Evolutionary conservation across 1,139 yeast genomes (phyloP).

Genomic region (Blastobotrys elegans): DNA sequence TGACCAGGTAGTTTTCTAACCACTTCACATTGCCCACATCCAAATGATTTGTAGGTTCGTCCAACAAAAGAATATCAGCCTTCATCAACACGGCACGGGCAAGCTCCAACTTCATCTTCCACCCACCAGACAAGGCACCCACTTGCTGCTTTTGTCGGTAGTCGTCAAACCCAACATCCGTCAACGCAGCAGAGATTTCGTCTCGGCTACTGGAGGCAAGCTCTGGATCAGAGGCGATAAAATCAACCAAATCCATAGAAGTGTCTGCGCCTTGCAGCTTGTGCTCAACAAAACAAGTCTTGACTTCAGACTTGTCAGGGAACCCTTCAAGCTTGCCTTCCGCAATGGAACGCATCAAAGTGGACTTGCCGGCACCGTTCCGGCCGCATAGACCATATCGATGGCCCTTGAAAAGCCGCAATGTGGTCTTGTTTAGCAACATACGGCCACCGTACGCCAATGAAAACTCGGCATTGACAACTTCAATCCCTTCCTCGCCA

Average conservation of each 20-base stretch:
- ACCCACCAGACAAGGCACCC: constrained; percentile 95
- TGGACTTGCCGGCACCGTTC: constrained; percentile 98
- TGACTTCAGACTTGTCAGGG: constrained; percentile 82
- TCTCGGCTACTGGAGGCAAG: constrained; percentile 55
- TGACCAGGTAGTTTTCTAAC: constrained; percentile 78
- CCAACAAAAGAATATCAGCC: constrained; percentile 90
- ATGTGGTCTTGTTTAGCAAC: constrained; percentile 86
- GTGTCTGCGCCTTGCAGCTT: constrained; percentile 94
- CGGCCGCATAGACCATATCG: constrained; percentile 98
- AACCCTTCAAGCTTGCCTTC: constrained; percentile 97
- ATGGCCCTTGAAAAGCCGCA: constrained; percentile 87
- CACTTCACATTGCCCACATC: constrained; percentile 92
- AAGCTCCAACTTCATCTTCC: constrained; percentile 97
- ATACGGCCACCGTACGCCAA: constrained; percentile 96
- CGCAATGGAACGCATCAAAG: constrained; percentile 94
- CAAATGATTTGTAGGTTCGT: constrained; percentile 98
- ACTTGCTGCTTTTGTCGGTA: constrained; percentile 86
- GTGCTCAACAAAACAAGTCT: constrained; percentile 97
- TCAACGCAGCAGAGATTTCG: constrained; percentile 72
- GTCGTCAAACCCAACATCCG: constrained; percentile 84
- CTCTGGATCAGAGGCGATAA: constrained; percentile 89
- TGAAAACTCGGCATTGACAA: constrained; percentile 92
- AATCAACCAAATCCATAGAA: constrained; percentile 78
- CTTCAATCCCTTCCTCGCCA: constrained; percentile 71
- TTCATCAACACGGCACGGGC: constrained; percentile 98